These are phyloP conservation scores for Lablab purpureus DNA, from an alignment of 306 rosid genomes.

Conservation along the genomic window DNA sequence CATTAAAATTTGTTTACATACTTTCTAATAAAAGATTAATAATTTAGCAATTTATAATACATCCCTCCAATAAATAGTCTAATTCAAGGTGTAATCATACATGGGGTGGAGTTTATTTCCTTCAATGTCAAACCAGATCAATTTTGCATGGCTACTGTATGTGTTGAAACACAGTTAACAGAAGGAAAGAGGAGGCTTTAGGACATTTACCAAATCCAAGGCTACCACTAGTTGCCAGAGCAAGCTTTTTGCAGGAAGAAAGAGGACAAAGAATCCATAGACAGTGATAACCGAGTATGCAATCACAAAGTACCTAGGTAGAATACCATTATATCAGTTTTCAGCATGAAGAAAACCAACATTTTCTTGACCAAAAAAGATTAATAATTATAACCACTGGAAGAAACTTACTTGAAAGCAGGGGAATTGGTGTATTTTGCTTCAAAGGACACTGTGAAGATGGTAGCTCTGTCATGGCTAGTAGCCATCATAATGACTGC, in stretches of 20 bases:
- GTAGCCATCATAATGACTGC: conserved; percentile 80
- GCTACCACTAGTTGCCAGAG: conserved; percentile 80
- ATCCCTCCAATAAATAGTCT: too few relatives aligned
- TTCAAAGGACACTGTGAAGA: conserved; percentile 60
- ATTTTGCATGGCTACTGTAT: too few relatives aligned
- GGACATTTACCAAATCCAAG: conserved; percentile 69
- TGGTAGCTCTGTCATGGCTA: conserved; percentile 61
- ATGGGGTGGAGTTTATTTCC: too few relatives aligned
- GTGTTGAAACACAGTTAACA: neutral
- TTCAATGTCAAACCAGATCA: too few relatives aligned
- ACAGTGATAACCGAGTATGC: conserved; percentile 69
- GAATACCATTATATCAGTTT: conserved; percentile 19
- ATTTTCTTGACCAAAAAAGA: neutral
- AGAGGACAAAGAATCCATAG: conserved; percentile 75
- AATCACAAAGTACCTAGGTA: conserved; percentile 72
- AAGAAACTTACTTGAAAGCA: conserved; percentile 68
- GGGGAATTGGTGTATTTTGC: conserved; percentile 73
- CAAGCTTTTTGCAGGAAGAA: conserved; percentile 74
- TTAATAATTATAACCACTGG: neutral
- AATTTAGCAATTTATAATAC: neutral
- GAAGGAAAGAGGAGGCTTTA: neutral
- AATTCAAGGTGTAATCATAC: too few relatives aligned
- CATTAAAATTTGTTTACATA: neutral
- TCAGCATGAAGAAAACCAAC: neutral
- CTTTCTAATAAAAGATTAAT: neutral